Evolutionary conservation across 345 rosid species (phyloP), one percentile per base, ranked within the genome.

Genomic region (Gossypium stocksii): DNA sequence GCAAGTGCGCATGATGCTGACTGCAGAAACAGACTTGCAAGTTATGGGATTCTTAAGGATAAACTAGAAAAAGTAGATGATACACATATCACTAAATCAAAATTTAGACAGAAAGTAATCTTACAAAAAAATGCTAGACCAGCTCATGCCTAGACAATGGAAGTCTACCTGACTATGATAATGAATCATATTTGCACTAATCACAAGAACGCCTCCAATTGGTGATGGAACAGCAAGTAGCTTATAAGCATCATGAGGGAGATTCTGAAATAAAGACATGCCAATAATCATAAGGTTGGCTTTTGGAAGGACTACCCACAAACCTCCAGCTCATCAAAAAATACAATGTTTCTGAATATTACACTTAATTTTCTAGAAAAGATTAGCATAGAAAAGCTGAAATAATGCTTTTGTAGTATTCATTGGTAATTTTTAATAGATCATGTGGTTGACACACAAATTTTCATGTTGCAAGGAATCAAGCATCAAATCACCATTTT

Each of bases 201-300:
- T 80, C 73, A 95, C 98, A 80, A 93, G 89, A 82, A 95, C 96
- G 71, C 99, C 99, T 34, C 99, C 98, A 63, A 93, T 89, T 71
- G 98, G 99, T 9, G 97, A 90, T 70, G 98, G 99, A 80, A 91
- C 98, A 15, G 99, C 94, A 76, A 91, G 94, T 77, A 95, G 87
- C 87, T 95, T 91, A 86, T 91, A 95, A 66, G 97, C 91, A 86
- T 95, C 99, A 71, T 91, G 93, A 13, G 98, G 98, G n/a, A 95
- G 93, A 86, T 91, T 88, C 99, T 95, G 91, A 74, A 77, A 78
- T 76, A 73, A 66, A 58, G 51, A 56, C 62, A 74, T 20, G 41
- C 11, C 61, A 69, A 45, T 51, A 63, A 43, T 51, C 19, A 49
- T 23, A 53, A 14, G 44, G 29, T 66, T 61, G 52, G 74, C 15